phyloP scores from a whole-genome alignment of 2,329 filamentous ascomycete genomes.

The Cordyceps militaris region DNA sequence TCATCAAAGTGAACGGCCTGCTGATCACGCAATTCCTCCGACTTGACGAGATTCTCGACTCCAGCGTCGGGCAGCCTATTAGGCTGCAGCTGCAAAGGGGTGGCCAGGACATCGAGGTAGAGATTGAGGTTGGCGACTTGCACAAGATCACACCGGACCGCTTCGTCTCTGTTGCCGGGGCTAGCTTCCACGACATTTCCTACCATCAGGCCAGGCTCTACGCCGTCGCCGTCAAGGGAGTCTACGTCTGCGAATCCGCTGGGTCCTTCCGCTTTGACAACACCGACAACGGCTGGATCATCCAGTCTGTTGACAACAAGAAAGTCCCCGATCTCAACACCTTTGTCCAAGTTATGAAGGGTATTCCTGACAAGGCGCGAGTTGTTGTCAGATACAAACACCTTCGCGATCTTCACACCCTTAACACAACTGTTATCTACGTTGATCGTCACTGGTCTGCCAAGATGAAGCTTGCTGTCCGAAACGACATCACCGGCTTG shows the following conservation, averaged over 20 bases:
- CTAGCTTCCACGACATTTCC: conserved; percentile 90
- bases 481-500: conserved; percentile 81
- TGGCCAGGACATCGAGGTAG: conserved; percentile 77
- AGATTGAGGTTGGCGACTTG: conserved; percentile 79
- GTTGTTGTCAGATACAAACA: conserved; percentile 96
- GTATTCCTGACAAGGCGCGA: conserved; percentile 72
- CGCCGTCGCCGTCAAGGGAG: conserved; percentile 83
- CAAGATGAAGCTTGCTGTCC: conserved; percentile 86
- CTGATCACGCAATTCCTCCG: conserved; percentile 89
- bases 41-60: conserved; percentile 86
- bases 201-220: conserved; percentile 97
- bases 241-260: conserved; percentile 87
- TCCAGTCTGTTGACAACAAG: conserved; percentile 87
- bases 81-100: conserved; percentile 80
- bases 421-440: conserved; percentile 86
- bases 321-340: conserved; percentile 80
- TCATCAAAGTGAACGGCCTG: conserved; percentile 89
- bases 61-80: conserved; percentile 72
- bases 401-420: conserved; percentile 85
- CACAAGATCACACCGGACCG: conserved; percentile 93
- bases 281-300: conserved; percentile 84
- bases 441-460: conserved; percentile 93
- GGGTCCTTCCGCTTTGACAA: conserved; percentile 94
- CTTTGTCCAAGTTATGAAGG: conserved; percentile 86
- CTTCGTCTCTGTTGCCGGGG: conserved; percentile 89